Percentiles rank a stretch among this genome's conserved stretches.
These are phyloP conservation scores for Xanthoparmelia taractica DNA, from an alignment of 495 filamentous ascomycete genomes.

Conservation along the genomic window DNA sequence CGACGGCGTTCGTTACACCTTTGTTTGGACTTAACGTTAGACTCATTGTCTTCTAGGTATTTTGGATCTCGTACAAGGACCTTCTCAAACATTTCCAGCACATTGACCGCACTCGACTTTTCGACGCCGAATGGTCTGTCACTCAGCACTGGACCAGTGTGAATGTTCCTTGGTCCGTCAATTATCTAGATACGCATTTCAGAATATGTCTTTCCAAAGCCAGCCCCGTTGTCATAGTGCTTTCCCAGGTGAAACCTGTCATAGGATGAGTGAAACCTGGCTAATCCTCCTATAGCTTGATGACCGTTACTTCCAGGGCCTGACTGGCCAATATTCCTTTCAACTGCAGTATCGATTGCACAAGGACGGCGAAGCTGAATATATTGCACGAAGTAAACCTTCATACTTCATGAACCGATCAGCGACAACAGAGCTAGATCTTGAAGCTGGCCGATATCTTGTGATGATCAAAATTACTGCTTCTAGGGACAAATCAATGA, in stretches of 20 bases:
- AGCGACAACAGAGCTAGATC: conserved; percentile 58
- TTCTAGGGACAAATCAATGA: neutral
- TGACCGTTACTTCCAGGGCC: neutral
- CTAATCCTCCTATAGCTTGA: neutral
- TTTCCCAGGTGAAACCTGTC: neutral
- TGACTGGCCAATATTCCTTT: neutral
- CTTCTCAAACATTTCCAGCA: conserved; percentile 58
- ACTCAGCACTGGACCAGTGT: conserved; percentile 61
- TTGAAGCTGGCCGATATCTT: conserved; percentile 59
- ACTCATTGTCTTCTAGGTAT: conserved; percentile 10
- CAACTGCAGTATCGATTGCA: conserved; percentile 41
- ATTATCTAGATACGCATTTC: conserved; percentile 64
- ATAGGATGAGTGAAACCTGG: neutral
- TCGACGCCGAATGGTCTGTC: conserved; percentile 57
- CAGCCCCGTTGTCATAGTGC: conserved; percentile 30
- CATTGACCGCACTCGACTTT: conserved; percentile 63
- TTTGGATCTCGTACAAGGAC: conserved; percentile 46
- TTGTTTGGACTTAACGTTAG: neutral
- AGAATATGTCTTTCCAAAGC: conserved; percentile 46
- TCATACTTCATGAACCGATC: conserved; percentile 52
- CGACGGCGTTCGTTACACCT: conserved; percentile 44
- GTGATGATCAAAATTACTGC: conserved; percentile 33
- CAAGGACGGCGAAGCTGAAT: conserved; percentile 55
- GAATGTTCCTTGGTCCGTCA: conserved; percentile 57
- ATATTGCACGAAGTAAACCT: conserved; percentile 55